Conservation (phyloP, 2,329 filamentous ascomycete species). For the Epicoccum sorghinum region DNA sequence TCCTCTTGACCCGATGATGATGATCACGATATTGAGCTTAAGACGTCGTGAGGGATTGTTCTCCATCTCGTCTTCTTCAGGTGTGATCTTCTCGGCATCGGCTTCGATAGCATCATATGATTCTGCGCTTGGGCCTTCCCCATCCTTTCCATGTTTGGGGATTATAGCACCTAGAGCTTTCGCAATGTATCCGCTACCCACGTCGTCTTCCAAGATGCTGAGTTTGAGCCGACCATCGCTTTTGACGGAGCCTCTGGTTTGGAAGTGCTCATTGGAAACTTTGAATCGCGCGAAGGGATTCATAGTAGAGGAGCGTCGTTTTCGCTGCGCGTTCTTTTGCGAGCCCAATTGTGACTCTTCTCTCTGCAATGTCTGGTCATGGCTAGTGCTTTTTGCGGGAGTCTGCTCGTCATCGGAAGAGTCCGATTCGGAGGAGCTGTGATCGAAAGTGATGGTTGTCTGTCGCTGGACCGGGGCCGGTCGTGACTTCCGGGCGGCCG, state of each 20-base stretch:
- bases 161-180: slow-evolving; percentile 73
- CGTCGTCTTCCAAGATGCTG: slow-evolving; percentile 69
- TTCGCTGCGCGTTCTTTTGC: not conserved
- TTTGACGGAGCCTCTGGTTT: slow-evolving; percentile 69
- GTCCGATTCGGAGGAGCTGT: slow-evolving; percentile 22
- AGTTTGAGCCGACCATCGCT: slow-evolving; percentile 74
- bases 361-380: slow-evolving; percentile 15
- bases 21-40: slow-evolving; percentile 77
- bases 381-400: slow-evolving; percentile 25
- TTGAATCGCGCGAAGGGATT: slow-evolving; percentile 60
- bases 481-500: slow-evolving; percentile 17
- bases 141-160: slow-evolving; percentile 58
- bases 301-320: slow-evolving; percentile 15
- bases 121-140: slow-evolving; percentile 40
- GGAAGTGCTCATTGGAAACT: slow-evolving; percentile 69
- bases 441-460: slow-evolving; percentile 40
- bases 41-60: slow-evolving; percentile 48
- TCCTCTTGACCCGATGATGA: slow-evolving; percentile 80
- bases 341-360: slow-evolving; percentile 8
- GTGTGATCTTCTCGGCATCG: slow-evolving; percentile 31
- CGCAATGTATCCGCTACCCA: slow-evolving; percentile 72
- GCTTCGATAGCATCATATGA: slow-evolving; percentile 16
- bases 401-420: slow-evolving; percentile 31
- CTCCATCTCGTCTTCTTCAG: slow-evolving; percentile 45
- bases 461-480: slow-evolving; percentile 23